These are phyloP conservation scores for Ophiognomonia clavigignenti-juglandacearum DNA, from an alignment of 2,329 filamentous ascomycete species.

Conservation along the genomic window DNA sequence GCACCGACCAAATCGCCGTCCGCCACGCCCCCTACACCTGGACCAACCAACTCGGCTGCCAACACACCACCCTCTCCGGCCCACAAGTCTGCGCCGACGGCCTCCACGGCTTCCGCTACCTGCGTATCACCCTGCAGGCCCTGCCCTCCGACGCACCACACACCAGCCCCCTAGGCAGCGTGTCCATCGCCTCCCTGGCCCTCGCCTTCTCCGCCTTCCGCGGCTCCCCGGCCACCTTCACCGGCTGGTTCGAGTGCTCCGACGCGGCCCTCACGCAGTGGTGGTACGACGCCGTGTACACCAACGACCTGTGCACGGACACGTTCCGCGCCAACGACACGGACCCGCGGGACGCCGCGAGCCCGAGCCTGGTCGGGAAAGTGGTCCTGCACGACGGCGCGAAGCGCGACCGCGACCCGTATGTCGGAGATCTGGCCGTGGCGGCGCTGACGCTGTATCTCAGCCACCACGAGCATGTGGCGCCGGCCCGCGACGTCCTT, in stretches of 20 bases:
- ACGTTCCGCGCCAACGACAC: conserved; percentile 41
- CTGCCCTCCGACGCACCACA: conserved; percentile 38
- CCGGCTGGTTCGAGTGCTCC: conserved; percentile 48
- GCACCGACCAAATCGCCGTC: conserved; percentile 47
- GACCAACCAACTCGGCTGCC: conserved; percentile 39
- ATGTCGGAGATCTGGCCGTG: conserved; percentile 47
- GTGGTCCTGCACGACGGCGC: conserved; percentile 45
- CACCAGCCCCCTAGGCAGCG: conserved; percentile 35
- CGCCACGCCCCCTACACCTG: conserved; percentile 35
- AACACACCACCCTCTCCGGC: conserved; percentile 21
- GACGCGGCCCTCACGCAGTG: conserved; percentile 43
- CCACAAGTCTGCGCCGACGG: conserved; percentile 45
- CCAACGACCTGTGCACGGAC: conserved; percentile 44
- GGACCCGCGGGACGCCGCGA: conserved; percentile 38
- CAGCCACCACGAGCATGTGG: conserved; percentile 36
- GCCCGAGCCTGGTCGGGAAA: conserved; percentile 37
- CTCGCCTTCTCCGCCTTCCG: conserved; percentile 40
- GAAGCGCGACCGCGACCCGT: conserved; percentile 48
- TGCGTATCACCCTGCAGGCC: conserved; percentile 43
- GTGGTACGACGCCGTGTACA: conserved; percentile 51
- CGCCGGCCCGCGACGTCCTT: conserved; percentile 40
- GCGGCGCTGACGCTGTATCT: conserved; percentile 43
- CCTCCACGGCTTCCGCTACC: conserved; percentile 48
- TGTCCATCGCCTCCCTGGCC: conserved; percentile 37
- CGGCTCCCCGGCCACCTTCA: conserved; percentile 43